Conservation (phyloP, 2,329 filamentous ascomycete species). For the Talaromyces piceae region DNA sequence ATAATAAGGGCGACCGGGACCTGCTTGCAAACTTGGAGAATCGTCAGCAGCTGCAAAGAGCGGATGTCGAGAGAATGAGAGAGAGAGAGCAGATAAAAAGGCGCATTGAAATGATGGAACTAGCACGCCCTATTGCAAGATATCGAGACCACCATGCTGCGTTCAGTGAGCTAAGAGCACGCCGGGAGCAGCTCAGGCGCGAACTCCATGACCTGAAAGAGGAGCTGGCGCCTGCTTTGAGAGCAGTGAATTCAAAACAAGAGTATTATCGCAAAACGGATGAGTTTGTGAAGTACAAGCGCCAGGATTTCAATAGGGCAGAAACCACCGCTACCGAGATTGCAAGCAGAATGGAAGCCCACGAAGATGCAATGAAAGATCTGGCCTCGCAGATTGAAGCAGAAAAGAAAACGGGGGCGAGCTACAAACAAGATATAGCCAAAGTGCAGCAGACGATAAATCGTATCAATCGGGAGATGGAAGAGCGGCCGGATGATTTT, state of each 20-base stretch:
- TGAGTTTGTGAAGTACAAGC: slow-evolving; percentile 48
- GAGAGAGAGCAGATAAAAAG: slow-evolving; percentile 64
- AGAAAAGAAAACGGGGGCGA: slow-evolving; percentile 43
- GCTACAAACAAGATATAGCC: slow-evolving; percentile 47
- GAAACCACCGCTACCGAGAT: slow-evolving; percentile 43
- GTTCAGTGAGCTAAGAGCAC: slow-evolving; percentile 47
- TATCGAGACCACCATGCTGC: slow-evolving; percentile 51
- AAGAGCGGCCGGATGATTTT: slow-evolving; percentile 59
- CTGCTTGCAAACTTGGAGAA: slow-evolving; percentile 60
- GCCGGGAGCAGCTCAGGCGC: slow-evolving; percentile 47
- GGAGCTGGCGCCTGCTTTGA: slow-evolving; percentile 59
- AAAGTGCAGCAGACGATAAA: slow-evolving; percentile 52
- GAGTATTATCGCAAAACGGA: slow-evolving; percentile 54
- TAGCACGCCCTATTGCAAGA: slow-evolving; percentile 57
- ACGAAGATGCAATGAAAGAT: slow-evolving; percentile 29
- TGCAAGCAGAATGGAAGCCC: slow-evolving; percentile 36
- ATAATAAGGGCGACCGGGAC: slow-evolving; percentile 54
- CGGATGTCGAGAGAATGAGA: slow-evolving; percentile 73
- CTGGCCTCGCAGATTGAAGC: slow-evolving; percentile 39
- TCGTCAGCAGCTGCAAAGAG: slow-evolving; percentile 66
- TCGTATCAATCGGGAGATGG: slow-evolving; percentile 54
- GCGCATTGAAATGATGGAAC: slow-evolving; percentile 58
- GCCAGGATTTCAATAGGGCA: slow-evolving; percentile 45
- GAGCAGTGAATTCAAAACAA: slow-evolving; percentile 62
- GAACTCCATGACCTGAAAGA: slow-evolving; percentile 55